Evolutionary conservation across 2,329 filamentous ascomycete species (phyloP).

Genomic region (Didymella glomerata): DNA sequence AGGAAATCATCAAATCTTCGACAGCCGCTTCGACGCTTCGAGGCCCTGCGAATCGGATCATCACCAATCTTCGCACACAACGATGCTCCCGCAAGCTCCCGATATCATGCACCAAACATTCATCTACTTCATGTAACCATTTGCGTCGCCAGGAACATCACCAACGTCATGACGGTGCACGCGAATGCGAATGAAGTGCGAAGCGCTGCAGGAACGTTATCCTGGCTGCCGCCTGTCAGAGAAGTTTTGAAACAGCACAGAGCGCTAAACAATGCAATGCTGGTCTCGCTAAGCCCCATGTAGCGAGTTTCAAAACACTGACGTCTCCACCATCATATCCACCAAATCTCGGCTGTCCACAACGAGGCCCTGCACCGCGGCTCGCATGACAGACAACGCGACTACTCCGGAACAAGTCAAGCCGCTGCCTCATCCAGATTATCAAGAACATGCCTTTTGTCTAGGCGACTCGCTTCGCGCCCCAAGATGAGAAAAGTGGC

Average conservation of each 20-base stretch:
- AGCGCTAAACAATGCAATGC: conserved; percentile 28
- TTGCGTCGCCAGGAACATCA: not conserved
- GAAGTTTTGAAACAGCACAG: conserved; percentile 36
- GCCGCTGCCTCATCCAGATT: conserved; percentile 28
- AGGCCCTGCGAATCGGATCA: not conserved
- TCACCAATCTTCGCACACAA: not conserved
- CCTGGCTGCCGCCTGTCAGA: conserved; percentile 27
- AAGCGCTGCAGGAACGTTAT: conserved; percentile 22
- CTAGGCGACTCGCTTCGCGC: conserved; percentile 22
- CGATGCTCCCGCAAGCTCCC: not conserved
- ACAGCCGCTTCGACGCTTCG: not conserved
- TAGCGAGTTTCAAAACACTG: conserved; percentile 35
- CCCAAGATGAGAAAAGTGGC: conserved; percentile 19
- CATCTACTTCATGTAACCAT: not conserved
- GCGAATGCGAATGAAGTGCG: not conserved
- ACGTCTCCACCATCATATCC: conserved; percentile 30
- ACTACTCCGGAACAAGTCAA: conserved; percentile 20
- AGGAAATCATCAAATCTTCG: not conserved
- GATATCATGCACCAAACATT: not conserved
- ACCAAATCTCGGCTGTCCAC: conserved; percentile 32
- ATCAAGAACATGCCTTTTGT: conserved; percentile 22
- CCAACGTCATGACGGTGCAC: conserved; percentile 6
- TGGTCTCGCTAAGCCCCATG: conserved; percentile 27
- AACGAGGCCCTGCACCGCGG: conserved; percentile 18
- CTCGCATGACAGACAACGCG: conserved; percentile 26